phyloP scores from a whole-genome alignment of 306 rosid species.

The Carpinus viminea region DNA sequence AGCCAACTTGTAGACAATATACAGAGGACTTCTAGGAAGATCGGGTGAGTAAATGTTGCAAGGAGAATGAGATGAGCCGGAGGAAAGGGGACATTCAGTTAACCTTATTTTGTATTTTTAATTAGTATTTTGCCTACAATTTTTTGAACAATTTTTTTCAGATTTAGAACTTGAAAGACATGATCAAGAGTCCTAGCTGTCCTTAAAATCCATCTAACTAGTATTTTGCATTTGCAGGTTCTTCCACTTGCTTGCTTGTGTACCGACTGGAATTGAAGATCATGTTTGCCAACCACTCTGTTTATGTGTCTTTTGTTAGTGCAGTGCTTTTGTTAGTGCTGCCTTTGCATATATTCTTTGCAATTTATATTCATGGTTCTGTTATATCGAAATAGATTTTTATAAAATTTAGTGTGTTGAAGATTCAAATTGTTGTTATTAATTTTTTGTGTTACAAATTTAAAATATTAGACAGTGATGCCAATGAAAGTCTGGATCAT shows the following conservation, averaged over 20 bases:
- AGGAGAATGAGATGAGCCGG: too few species aligned
- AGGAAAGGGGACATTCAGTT: too few species aligned
- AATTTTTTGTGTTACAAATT: neutral
- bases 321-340: conserved; percentile 13
- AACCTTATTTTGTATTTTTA: too few species aligned
- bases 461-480: conserved; percentile 26
- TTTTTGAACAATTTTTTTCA: too few species aligned
- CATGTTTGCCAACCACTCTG: conserved; percentile 33
- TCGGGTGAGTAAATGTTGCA: too few species aligned
- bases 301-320: conserved; percentile 33
- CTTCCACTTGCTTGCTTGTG: conserved; percentile 61
- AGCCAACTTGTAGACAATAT: too few species aligned
- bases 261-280: conserved; percentile 43
- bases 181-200: conserved; percentile 12
- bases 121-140: too few species aligned
- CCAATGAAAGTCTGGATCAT: conserved; percentile 47
- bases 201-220: conserved; percentile 17
- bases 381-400: neutral
- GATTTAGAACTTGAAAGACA: neutral
- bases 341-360: neutral
- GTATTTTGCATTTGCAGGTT: conserved; percentile 43
- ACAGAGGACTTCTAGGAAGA: too few species aligned
- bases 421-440: conserved; percentile 1
- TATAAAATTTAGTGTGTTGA: conserved; percentile 7
- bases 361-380: conserved; percentile 8